Percentiles rank a stretch among this genome's conserved stretches.
Conservation (phyloP, 1,284 basidiomycete species). For the Melanopsichium pennsylvanicum region DNA sequence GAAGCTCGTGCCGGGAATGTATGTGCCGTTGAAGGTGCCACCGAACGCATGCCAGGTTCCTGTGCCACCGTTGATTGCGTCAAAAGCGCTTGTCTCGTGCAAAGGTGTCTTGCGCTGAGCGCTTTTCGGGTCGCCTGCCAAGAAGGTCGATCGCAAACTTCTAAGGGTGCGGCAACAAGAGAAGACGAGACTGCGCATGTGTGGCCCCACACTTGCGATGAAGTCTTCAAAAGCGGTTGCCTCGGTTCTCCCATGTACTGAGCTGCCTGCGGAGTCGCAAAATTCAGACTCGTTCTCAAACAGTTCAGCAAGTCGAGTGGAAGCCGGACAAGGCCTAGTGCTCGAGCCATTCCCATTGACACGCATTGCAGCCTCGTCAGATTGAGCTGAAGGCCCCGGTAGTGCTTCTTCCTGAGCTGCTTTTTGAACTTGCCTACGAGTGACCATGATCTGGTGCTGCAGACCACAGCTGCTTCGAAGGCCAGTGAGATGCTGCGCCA, state of each 20-base stretch:
- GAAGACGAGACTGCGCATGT: constrained; percentile 58
- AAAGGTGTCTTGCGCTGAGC: constrained; percentile 1
- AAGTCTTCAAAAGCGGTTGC: constrained; percentile 50
- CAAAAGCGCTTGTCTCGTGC: constrained; percentile 1
- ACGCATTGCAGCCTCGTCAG: no score
- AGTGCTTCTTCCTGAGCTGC: constrained; percentile 5
- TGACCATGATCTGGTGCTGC: constrained; percentile 56
- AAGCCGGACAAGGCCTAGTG: constrained; percentile 7
- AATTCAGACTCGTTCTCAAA: constrained; percentile 16
- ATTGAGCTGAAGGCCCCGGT: background rate
- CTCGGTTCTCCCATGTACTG: background rate
- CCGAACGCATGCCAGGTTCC: constrained; percentile 23
- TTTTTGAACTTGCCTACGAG: constrained; percentile 29
- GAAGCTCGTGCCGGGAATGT: constrained; percentile 41
- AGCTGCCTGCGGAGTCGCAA: background rate
- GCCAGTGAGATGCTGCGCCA: constrained; percentile 59
- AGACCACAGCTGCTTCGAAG: constrained; percentile 58
- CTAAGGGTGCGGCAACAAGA: constrained; percentile 53
- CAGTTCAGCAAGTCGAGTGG: constrained; percentile 11
- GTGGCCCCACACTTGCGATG: constrained; percentile 56
- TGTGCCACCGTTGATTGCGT: constrained; percentile 11
- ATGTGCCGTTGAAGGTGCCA: constrained; percentile 13
- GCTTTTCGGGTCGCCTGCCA: constrained; percentile 15
- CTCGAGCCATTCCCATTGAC: background rate
- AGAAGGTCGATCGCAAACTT: constrained; percentile 42